Conservation (phyloP, 2,329 filamentous ascomycete genomes). For the Podosphaera aphanis region DNA sequence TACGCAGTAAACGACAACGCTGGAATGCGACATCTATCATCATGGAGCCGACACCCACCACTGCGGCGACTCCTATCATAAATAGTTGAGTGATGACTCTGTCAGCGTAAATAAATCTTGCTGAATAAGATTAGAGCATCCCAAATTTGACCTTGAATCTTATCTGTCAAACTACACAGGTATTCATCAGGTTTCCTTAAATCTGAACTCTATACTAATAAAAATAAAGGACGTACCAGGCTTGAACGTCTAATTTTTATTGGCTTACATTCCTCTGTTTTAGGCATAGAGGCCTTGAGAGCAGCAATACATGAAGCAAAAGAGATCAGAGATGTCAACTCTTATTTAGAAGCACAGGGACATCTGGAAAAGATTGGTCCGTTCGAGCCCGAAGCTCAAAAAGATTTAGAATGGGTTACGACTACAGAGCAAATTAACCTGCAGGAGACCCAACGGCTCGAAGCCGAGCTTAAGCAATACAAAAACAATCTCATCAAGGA, state of each 20-base stretch:
- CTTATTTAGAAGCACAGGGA: slow-evolving; percentile 47
- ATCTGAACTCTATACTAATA: not conserved
- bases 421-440: slow-evolving; percentile 41
- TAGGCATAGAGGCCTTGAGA: slow-evolving; percentile 62
- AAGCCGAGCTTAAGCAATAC: slow-evolving; percentile 70
- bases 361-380: slow-evolving; percentile 40
- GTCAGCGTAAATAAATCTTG: not conserved
- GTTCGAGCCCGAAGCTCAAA: slow-evolving; percentile 38
- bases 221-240: slow-evolving; percentile 47
- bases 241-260: slow-evolving; percentile 65
- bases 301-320: slow-evolving; percentile 56
- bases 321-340: slow-evolving; percentile 43
- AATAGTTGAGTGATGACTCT: not conserved
- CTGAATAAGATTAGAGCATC: not conserved
- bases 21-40: not conserved
- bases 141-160: slow-evolving; percentile 2
- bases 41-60: not conserved
- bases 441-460: slow-evolving; percentile 49
- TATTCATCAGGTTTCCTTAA: not conserved
- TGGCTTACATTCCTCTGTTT: slow-evolving; percentile 49
- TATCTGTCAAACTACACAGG: slow-evolving; percentile 2
- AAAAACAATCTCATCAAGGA: slow-evolving; percentile 96
- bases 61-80: not conserved
- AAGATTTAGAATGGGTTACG: slow-evolving; percentile 56
- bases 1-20: too few species aligned